Conservation (phyloP, 1,284 basidiomycete genomes). For the Ustilago curta region DNA sequence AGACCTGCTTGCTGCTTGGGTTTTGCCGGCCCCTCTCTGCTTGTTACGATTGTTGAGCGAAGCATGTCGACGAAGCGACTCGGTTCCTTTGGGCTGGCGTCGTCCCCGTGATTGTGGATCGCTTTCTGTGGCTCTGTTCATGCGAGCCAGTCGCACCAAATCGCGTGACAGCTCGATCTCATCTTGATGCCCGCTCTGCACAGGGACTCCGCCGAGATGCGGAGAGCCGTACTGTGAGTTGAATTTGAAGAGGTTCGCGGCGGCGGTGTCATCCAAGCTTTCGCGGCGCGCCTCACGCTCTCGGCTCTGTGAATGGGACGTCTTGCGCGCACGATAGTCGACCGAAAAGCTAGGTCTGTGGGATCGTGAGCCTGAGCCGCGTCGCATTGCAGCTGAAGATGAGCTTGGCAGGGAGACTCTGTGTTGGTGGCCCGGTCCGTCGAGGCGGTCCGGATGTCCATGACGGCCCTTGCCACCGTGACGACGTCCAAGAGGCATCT, state of each 20-base stretch:
- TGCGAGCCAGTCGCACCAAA: constrained; percentile 40
- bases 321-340: constrained; percentile 26
- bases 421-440: constrained; percentile 38
- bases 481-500: constrained; percentile 60
- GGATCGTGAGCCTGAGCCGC: constrained; percentile 31
- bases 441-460: constrained; percentile 40
- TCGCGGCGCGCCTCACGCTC: constrained; percentile 28
- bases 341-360: constrained; percentile 46
- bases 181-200: constrained; percentile 35
- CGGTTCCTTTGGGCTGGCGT: constrained; percentile 12
- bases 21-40: background rate
- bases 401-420: constrained; percentile 38
- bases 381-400: constrained; percentile 31
- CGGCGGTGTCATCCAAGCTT: constrained; percentile 36
- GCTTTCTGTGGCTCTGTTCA: constrained; percentile 28
- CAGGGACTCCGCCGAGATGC: constrained; percentile 10
- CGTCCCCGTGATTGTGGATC: constrained; percentile 14
- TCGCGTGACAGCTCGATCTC: constrained; percentile 46
- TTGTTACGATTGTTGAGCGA: constrained; percentile 29
- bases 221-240: constrained; percentile 13
- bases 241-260: constrained; percentile 21
- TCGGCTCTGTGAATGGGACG: constrained; percentile 17
- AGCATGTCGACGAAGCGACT: constrained; percentile 30
- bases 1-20: background rate
- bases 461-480: constrained; percentile 63